Conservation (phyloP, 352 stramenopile species). For the Pythium graminicola region DNA sequence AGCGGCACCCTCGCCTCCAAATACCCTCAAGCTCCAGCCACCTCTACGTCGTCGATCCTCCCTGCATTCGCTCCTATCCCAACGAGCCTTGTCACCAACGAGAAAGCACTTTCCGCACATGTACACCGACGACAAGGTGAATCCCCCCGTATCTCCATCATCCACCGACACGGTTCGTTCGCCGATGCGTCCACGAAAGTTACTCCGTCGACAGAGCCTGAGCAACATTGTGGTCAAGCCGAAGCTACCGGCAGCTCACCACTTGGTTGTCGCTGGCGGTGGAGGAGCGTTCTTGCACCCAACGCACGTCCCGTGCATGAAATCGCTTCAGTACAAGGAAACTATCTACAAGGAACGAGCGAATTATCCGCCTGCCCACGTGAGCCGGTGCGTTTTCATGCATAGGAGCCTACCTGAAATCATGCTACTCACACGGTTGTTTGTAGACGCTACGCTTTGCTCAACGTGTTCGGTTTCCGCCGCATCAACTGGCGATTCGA, state of each 20-base stretch:
- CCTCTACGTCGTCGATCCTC: conserved; percentile 25
- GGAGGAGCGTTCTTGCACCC: conserved; percentile 88
- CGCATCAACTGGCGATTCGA: conserved; percentile 93
- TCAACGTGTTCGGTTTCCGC: conserved; percentile 87
- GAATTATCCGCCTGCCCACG: conserved; percentile 78
- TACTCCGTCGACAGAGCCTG: conserved; percentile 2
- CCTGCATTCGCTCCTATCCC: conserved; percentile 13
- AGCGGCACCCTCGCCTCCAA: not conserved
- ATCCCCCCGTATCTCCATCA: too few relatives aligned
- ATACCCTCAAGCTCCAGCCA: not conserved
- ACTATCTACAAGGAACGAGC: conserved; percentile 64
- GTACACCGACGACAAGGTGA: conserved; percentile 27
- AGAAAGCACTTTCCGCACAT: conserved; percentile 81
- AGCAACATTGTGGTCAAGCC: conserved; percentile 3
- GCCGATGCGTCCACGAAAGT: not conserved
- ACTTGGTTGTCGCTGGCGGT: conserved; percentile 86
- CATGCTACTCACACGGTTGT: too few relatives aligned
- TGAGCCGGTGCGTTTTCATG: conserved; percentile 51
- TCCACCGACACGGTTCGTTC: not conserved
- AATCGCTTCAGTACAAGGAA: conserved; percentile 55
- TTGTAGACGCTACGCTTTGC: conserved; percentile 63
- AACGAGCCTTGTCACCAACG: conserved; percentile 28
- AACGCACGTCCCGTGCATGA: conserved; percentile 67
- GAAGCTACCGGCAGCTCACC: conserved; percentile 29
- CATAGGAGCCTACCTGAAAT: too few relatives aligned